Conservation (phyloP, 2,329 filamentous ascomycete species). For the Ophiostoma sp. region DNA sequence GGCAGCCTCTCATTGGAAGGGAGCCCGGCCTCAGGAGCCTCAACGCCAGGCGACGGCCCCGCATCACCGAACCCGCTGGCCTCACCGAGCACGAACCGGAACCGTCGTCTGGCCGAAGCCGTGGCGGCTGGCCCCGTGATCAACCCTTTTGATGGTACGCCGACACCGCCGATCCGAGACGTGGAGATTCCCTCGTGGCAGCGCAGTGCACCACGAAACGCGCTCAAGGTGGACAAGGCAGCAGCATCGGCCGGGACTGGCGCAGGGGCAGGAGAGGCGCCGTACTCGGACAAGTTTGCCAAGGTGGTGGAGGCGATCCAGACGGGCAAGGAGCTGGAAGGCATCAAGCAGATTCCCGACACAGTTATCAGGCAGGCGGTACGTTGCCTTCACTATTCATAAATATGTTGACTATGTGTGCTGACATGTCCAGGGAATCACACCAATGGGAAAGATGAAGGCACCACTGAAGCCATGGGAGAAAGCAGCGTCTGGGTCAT, state of each 20-base stretch:
- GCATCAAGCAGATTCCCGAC: slow-evolving; percentile 82
- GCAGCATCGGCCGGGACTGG: slow-evolving; percentile 22
- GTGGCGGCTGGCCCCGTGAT: slow-evolving; percentile 23
- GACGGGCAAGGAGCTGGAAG: slow-evolving; percentile 77
- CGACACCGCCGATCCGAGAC: slow-evolving; percentile 23
- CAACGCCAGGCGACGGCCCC: neutral
- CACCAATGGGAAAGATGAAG: slow-evolving; percentile 49
- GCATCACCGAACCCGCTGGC: neutral
- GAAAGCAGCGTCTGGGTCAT: slow-evolving; percentile 44
- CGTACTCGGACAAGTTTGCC: slow-evolving; percentile 81
- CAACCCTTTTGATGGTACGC: slow-evolving; percentile 27
- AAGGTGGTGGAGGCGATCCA: slow-evolving; percentile 85
- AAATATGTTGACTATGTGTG: neutral
- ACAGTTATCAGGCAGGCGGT: slow-evolving; percentile 73
- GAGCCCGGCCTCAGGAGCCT: neutral
- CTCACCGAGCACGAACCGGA: neutral
- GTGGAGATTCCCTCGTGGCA: slow-evolving; percentile 44
- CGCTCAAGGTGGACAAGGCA: slow-evolving; percentile 46
- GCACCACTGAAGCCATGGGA: slow-evolving; percentile 76
- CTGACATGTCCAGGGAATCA: slow-evolving; percentile 42
- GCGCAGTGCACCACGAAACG: slow-evolving; percentile 49
- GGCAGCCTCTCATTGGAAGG: neutral
- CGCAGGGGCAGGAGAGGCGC: slow-evolving; percentile 45
- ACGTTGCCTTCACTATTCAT: slow-evolving; percentile 35
- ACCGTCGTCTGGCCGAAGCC: slow-evolving; percentile 26